Evolutionary conservation across 2,329 filamentous ascomycete species (phyloP).

Genomic region (Nemania bipapillata): DNA sequence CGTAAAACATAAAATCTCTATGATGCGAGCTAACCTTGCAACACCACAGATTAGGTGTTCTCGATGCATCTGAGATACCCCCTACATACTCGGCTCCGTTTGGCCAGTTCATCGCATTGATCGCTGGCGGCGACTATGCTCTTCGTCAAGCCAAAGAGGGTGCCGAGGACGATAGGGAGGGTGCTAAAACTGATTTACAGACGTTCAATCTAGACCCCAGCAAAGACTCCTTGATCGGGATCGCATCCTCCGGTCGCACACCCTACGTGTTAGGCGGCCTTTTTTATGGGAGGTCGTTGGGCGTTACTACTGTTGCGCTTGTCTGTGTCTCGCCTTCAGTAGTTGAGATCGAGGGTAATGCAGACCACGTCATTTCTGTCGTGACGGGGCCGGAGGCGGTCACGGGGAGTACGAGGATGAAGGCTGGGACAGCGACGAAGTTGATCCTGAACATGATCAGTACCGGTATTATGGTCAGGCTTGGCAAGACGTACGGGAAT

Average conservation of each 20-base stretch:
- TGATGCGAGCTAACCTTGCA: constrained; percentile 3
- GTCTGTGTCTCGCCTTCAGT: constrained; percentile 31
- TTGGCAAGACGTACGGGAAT: constrained; percentile 34
- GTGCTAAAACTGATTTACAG: constrained; percentile 10
- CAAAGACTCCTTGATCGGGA: constrained; percentile 30
- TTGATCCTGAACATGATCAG: constrained; percentile 33
- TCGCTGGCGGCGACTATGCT: constrained; percentile 33
- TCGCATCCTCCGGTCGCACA: constrained; percentile 32
- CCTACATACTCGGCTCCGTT: constrained; percentile 31
- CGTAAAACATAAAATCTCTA: neutral
- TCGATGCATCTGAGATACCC: constrained; percentile 35
- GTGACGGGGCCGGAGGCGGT: constrained; percentile 29
- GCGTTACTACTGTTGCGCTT: constrained; percentile 23
- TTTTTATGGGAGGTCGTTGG: constrained; percentile 26
- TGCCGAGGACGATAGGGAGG: constrained; percentile 29
- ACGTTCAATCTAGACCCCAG: constrained; percentile 23
- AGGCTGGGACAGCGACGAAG: constrained; percentile 33
- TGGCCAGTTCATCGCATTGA: constrained; percentile 25
- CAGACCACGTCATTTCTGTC: constrained; percentile 29
- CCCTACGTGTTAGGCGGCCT: constrained; percentile 32
- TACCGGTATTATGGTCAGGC: constrained; percentile 33
- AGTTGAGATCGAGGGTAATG: constrained; percentile 24
- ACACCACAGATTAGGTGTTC: constrained; percentile 26
- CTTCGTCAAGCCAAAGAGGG: constrained; percentile 32
- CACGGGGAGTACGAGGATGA: constrained; percentile 36